Evolutionary conservation across 2,329 filamentous ascomycete species (phyloP).

Genomic region (Incumbomyces delicatus): DNA sequence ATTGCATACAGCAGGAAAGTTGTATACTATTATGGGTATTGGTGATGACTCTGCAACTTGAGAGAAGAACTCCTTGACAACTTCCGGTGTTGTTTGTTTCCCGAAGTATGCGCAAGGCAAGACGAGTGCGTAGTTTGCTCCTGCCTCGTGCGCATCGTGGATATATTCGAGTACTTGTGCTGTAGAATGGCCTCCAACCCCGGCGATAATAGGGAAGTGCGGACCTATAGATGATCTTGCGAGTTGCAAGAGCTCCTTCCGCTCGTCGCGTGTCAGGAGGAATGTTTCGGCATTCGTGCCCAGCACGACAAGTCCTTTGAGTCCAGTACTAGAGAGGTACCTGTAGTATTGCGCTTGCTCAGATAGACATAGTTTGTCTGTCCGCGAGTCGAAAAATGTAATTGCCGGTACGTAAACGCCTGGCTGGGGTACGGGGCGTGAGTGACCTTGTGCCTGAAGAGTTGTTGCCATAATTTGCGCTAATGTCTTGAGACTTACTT

Average conservation of each 20-base stretch:
- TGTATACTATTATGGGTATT: slow-evolving; percentile 55
- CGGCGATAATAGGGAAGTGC: slow-evolving; percentile 50
- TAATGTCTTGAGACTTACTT: too few species aligned
- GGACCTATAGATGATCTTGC: slow-evolving; percentile 44
- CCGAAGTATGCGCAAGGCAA: slow-evolving; percentile 56
- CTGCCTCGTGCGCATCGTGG: slow-evolving; percentile 49
- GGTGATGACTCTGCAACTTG: slow-evolving; percentile 43
- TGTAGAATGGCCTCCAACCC: slow-evolving; percentile 54
- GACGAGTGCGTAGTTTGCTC: slow-evolving; percentile 51
- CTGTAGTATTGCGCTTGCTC: slow-evolving; percentile 42
- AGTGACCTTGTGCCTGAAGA: background rate
- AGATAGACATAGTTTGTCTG: slow-evolving; percentile 39
- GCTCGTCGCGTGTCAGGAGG: slow-evolving; percentile 49
- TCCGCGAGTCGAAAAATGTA: slow-evolving; percentile 42
- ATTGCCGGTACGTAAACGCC: slow-evolving; percentile 45
- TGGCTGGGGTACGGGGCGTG: slow-evolving; percentile 21
- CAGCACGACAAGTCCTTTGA: slow-evolving; percentile 43
- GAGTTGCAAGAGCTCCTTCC: slow-evolving; percentile 44
- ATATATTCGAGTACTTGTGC: slow-evolving; percentile 52
- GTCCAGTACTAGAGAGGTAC: slow-evolving; percentile 40
- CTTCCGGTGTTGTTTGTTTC: slow-evolving; percentile 47
- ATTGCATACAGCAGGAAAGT: slow-evolving; percentile 58
- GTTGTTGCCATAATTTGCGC: too few species aligned
- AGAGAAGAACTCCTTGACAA: slow-evolving; percentile 50
- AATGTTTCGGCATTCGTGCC: slow-evolving; percentile 48